phyloP scores from a whole-genome alignment of 2,329 filamentous ascomycete genomes.

The Cladosporium sp. region DNA sequence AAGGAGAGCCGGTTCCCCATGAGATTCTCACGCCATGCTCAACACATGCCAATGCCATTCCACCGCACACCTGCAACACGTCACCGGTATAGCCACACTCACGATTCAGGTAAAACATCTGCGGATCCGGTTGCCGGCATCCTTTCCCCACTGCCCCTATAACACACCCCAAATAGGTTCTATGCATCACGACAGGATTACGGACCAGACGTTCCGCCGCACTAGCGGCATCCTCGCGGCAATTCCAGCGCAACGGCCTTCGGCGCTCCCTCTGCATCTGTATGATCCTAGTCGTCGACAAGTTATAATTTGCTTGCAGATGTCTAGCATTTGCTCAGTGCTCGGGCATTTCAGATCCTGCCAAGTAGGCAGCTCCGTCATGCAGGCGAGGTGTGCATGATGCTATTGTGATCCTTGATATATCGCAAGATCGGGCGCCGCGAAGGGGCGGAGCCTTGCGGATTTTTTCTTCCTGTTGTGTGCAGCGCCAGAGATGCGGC shows the following conservation, averaged over 20 bases:
- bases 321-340: not conserved
- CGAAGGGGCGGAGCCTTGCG: not conserved
- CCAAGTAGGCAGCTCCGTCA: not conserved
- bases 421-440: not conserved
- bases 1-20: not conserved
- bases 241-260: not conserved
- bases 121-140: not conserved
- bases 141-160: conserved; percentile 1
- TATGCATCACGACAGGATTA: not conserved
- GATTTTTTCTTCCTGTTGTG: not conserved
- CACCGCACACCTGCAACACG: not conserved
- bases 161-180: not conserved
- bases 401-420: not conserved
- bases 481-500: not conserved
- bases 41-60: not conserved
- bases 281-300: not conserved
- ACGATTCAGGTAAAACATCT: not conserved
- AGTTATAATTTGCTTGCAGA: not conserved
- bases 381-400: not conserved
- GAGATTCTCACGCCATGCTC: not conserved
- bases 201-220: not conserved
- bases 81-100: not conserved
- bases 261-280: conserved; percentile 7
- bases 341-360: not conserved
- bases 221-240: not conserved